Base-by-base conservation (phyloP, 176 grass and related monocot genomes). In the Ampelocalamus luodianensis region DNA sequence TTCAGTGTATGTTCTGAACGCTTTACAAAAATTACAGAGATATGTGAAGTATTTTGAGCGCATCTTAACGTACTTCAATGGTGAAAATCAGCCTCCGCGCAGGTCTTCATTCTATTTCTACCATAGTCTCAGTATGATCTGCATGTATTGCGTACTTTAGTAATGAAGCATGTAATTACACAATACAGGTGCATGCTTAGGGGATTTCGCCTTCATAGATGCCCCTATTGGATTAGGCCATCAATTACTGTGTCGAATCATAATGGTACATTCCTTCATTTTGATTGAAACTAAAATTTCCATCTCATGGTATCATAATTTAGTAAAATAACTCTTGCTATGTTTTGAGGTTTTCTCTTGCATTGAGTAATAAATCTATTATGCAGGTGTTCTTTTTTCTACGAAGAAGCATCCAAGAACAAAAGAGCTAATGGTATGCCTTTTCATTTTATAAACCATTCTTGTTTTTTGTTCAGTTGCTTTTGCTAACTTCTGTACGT, bases 341-440 rank as follows among this genome's bases (percentile, higher is more conserved):
- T 72, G 37, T 68, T 79, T 86, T 83, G 61, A 69, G 65, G 48
- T 45, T 48, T 83, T 86, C 68, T 63, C 39, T 37, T 71, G 34
- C 36, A 71, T 64, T n/a, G 37, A 75, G 54, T 86, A 70, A 86
- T 58, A 56, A 77, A 37, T 26, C 6, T 87, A 22, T 90, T 39
- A 62, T 81, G 74, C 88, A 99, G 97, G 97, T 60, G 55, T 96
- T 76, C 90, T 99, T 50, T 99, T 99, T 82, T 89, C 88, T 61
- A 96, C 91, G 18, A 99, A 96, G 90, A 96, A 99, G 86, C 97
- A 99, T 85, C 88, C 93, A 86, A 99, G 97, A 83, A 99, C 96
- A 45, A 99, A 94, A 89, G 93, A 99, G 43, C 84, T 99, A 53
- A 96, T 91, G 88, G 97, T 99, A 94, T 64, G 51, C 39, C 36